phyloP scores from a whole-genome alignment of 2,329 filamentous ascomycete species.

The Pestalotiopsis sp. region DNA sequence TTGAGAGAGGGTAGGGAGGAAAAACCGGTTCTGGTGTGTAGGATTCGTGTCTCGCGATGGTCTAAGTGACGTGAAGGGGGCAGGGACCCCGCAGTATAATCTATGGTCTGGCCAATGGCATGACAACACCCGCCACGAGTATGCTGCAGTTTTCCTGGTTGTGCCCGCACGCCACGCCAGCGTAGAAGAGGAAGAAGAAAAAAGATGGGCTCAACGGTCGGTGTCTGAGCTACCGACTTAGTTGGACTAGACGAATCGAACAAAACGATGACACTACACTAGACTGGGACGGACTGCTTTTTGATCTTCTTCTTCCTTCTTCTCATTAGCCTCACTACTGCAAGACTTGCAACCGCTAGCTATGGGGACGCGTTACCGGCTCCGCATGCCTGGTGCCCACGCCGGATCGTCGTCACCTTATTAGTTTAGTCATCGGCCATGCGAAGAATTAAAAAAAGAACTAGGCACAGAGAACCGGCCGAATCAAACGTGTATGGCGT shows the following conservation, averaged over 20 bases:
- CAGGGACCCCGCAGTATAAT: slow-evolving; percentile 12
- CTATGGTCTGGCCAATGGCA: background rate
- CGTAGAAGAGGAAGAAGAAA: background rate
- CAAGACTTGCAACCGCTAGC: background rate
- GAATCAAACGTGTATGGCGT: background rate
- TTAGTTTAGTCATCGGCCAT: background rate
- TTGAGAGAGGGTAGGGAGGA: slow-evolving; percentile 19
- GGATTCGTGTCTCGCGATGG: slow-evolving; percentile 6
- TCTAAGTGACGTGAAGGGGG: slow-evolving; percentile 10
- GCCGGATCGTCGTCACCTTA: background rate
- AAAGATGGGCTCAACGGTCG: background rate
- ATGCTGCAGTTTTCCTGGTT: background rate
- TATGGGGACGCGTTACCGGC: background rate
- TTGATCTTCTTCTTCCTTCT: background rate
- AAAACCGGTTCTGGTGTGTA: slow-evolving; percentile 28
- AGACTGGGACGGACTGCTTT: background rate
- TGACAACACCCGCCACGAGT: background rate
- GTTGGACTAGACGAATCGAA: background rate
- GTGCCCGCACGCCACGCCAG: background rate
- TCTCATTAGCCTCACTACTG: slow-evolving; percentile 1
- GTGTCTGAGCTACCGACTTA: background rate
- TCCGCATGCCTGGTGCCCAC: background rate
- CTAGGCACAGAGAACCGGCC: background rate
- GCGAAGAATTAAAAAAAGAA: background rate
- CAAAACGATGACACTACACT: background rate